phyloP scores from a whole-genome alignment of 139 green algal genomes.

The Zygnema cylindricum region DNA sequence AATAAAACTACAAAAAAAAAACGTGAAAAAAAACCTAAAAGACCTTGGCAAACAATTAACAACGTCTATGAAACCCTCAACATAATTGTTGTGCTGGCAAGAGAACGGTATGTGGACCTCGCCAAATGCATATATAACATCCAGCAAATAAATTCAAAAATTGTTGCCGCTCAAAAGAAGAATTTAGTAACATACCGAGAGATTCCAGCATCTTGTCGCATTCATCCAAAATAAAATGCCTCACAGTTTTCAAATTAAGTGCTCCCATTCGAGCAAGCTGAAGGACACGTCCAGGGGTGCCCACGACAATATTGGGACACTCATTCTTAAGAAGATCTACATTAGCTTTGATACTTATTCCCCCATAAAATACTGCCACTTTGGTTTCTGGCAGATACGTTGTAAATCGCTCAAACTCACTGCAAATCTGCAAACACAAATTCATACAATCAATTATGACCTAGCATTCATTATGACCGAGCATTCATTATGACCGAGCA shows the following conservation, averaged over 20 bases:
- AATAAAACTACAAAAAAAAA: too few species aligned
- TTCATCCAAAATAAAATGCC: slow-evolving; percentile 98
- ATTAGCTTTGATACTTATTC: slow-evolving; percentile 84
- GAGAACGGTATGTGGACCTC: too few species aligned
- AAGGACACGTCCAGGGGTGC: slow-evolving; percentile 91
- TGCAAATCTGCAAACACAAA: slow-evolving; percentile 84
- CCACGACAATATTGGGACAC: slow-evolving; percentile 91
- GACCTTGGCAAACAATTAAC: background rate
- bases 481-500: too few species aligned
- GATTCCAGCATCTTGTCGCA: slow-evolving; percentile 99
- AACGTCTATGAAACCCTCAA: too few species aligned
- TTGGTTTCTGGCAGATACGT: slow-evolving; percentile 84
- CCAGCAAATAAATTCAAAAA: slow-evolving; percentile 11
- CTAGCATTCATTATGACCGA: too few species aligned
- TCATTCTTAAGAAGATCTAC: slow-evolving; percentile 86
- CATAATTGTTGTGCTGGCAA: too few species aligned
- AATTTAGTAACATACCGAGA: slow-evolving; percentile 55
- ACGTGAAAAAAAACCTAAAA: background rate
- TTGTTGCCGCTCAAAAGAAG: too few species aligned
- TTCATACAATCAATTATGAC: background rate
- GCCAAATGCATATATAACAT: slow-evolving; percentile 7
- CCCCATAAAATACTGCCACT: slow-evolving; percentile 94
- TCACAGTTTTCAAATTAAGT: slow-evolving; percentile 85
- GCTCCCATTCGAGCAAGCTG: slow-evolving; percentile 77
- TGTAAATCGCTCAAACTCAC: slow-evolving; percentile 96